Percentiles rank a stretch among this genome's conserved stretches.
Evolutionary conservation across 257 asterid genomes (phyloP).

Genomic region (Cinchona pubescens): DNA sequence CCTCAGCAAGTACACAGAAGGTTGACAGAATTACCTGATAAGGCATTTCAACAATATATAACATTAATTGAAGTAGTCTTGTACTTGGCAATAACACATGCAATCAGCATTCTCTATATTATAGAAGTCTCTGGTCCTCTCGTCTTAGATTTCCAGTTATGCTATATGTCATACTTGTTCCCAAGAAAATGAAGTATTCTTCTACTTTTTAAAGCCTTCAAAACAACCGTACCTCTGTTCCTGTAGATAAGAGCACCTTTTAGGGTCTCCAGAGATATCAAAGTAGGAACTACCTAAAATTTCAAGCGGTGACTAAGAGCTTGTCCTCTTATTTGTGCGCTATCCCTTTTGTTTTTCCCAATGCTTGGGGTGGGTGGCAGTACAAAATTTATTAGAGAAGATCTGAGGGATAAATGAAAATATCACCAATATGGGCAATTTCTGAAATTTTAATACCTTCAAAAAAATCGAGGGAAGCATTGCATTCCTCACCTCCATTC

Average conservation of each 20-base stretch:
- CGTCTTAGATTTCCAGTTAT: not conserved
- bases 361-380: not conserved
- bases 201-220: not conserved
- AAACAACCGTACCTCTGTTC: not conserved
- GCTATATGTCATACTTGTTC: not conserved
- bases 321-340: not conserved
- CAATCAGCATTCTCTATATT: not conserved
- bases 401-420: not conserved
- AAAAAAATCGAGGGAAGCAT: not conserved
- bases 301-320: not conserved
- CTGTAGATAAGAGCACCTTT: no score
- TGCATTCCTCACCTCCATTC: not conserved
- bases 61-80: not conserved
- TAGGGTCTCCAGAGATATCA: no score
- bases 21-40: not conserved
- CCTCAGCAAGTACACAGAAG: not conserved
- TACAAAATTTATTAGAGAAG: not conserved
- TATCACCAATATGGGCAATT: not conserved
- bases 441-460: not conserved
- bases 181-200: not conserved
- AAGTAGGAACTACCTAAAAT: not conserved
- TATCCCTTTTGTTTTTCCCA: not conserved
- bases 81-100: not conserved
- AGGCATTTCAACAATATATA: not conserved
- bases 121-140: not conserved